These are phyloP conservation scores for Termitomyces sp. DNA, from an alignment of 768 basidiomycete species.

Conservation along the genomic window DNA sequence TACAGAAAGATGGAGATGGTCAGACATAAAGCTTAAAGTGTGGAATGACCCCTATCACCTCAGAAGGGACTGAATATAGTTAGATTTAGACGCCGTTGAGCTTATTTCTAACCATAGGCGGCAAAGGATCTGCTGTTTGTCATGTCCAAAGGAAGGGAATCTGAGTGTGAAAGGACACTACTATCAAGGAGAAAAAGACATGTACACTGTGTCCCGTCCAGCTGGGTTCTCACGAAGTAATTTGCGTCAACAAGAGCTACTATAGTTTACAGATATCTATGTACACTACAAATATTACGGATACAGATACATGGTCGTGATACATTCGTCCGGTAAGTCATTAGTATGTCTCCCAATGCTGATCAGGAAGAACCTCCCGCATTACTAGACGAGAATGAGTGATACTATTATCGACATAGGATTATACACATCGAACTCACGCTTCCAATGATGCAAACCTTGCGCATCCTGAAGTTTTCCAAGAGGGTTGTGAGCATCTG, in stretches of 20 bases:
- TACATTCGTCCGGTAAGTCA: neutral
- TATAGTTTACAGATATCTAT: neutral
- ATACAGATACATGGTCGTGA: neutral
- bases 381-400: conserved; percentile 51
- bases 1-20: neutral
- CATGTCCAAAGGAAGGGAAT: conserved; percentile 5
- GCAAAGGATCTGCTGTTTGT: conserved; percentile 2
- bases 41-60: conserved; percentile 11
- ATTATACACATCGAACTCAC: conserved; percentile 40
- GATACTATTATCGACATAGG: conserved; percentile 1
- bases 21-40: neutral
- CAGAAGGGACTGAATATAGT: neutral
- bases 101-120: neutral
- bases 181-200: neutral
- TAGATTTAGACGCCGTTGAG: neutral
- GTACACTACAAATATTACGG: neutral
- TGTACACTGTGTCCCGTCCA: neutral
- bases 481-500: conserved; percentile 61
- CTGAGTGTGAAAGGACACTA: neutral
- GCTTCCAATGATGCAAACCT: conserved; percentile 72
- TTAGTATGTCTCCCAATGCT: conserved; percentile 79
- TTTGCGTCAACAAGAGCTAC: neutral
- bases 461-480: conserved; percentile 64
- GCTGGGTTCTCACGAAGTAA: neutral
- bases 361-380: conserved; percentile 70